Base-by-base conservation (phyloP, 441 rosid species). In the Melianthus villosus region DNA sequence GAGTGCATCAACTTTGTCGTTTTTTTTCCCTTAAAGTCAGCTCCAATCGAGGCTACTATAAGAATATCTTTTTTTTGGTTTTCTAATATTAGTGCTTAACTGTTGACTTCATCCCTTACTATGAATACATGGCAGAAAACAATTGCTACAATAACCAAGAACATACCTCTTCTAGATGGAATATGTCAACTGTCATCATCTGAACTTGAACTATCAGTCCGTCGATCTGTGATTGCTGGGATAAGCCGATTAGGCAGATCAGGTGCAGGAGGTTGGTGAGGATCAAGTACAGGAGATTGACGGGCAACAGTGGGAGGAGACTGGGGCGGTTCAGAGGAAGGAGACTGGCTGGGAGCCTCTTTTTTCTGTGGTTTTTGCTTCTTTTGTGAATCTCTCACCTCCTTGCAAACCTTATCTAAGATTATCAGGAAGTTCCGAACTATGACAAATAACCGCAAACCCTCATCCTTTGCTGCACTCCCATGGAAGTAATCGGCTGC, bases 401-500 rank as follows among this genome's bases (percentile, higher is more conserved):
- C 79, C 51, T 56, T 77, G 74, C 98, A 91, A 1, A 62, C 91
- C 65, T 85, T 84, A 46, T 91, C 96, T 43, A 85, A 50, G 26
- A 79, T 82, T 42, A 65, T 59, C 69, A 91, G 60, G 57, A 91
- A 85, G 54, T 91, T 87, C 3, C 96, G 70, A 9, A 91, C 79
- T 1, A 77, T 66, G 31, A 37, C 46, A 63, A 91, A 91, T 60
- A 91, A 56, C 22, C 91, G 84, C 42, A 91, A 53, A n/a, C 93
- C 91, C 52, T 91, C 98, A 25, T 81, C 92, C 59, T 75, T 91
- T 20, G 83, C 86, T 0, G 93, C 62, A 41, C 77, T 82, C 33
- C 98, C 98, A 61, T 91, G 96, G 72, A 89, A 89, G 51, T 89
- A 89, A 61, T 85, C 94, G 7, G 84, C 94, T n/a, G 96, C 75